Evolutionary conservation across 2,329 filamentous ascomycete genomes (phyloP).

Genomic region (Fusarium kyushuense): DNA sequence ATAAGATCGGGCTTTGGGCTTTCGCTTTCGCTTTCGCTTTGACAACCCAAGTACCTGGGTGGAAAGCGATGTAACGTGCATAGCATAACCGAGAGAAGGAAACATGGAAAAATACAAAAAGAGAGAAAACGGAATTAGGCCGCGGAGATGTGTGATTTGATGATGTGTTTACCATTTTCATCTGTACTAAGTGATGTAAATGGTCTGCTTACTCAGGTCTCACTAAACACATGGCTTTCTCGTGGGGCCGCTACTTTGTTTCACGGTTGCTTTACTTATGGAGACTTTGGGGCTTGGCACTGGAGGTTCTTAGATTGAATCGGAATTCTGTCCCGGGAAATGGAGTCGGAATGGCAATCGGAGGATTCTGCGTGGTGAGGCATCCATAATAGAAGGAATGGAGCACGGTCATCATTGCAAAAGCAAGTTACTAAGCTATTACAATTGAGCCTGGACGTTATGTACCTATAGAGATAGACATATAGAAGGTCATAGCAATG

Average conservation of each 20-base stretch:
- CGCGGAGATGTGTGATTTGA: not conserved
- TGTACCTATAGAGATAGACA: not conserved
- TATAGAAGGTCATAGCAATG: not conserved
- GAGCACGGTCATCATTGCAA: not conserved
- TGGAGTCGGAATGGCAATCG: not conserved
- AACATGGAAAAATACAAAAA: not conserved
- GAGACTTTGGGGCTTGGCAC: not conserved
- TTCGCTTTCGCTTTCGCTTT: not conserved
- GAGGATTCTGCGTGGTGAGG: not conserved
- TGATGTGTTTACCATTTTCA: not conserved
- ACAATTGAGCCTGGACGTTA: not conserved
- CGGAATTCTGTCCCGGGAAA: not conserved
- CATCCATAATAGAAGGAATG: not conserved
- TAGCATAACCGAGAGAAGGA: not conserved
- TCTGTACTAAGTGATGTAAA: not conserved
- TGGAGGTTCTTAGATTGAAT: not conserved
- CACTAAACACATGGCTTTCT: slow-evolving; percentile 14
- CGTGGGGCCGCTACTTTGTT: slow-evolving; percentile 10
- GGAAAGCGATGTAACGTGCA: not conserved
- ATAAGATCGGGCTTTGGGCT: not conserved
- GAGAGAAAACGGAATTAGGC: not conserved
- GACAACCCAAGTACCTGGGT: not conserved
- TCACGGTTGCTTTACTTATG: not conserved
- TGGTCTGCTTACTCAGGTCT: slow-evolving; percentile 14
- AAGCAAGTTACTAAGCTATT: not conserved